Evolutionary conservation across 106 monocot species (phyloP), one percentile per base, ranked within the genome.

Genomic region (Acorus gramineus): DNA sequence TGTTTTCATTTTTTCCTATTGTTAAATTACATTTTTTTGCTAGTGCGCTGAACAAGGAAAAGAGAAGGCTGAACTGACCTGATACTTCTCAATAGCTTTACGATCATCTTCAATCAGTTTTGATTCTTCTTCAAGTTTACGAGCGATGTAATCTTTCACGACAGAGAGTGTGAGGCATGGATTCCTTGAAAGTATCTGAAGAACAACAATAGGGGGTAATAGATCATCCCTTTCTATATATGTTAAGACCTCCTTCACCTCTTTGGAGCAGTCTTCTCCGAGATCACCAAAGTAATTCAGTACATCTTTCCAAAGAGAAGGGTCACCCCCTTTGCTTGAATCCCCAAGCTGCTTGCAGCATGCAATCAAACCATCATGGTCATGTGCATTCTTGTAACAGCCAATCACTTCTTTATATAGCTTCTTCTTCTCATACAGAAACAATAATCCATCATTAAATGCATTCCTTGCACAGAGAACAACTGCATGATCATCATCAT

Each of bases 351-450:
- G 86, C 70, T 78, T 90, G 79, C 95, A 96, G 62, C 87, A 96
- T 48, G 81, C 73, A 80, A 96, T 96, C 69, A 96, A 73, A 43
- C 90, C 90, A 71, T 87, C 74, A 70, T 90, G 90, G 55, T 96
- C 95, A 66, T 87, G 85, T 43, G 82, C 66, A 68, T 90, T 90
- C 95, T 87, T 87, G 70, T 90, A 96, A 72, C 95, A 96, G 58
- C 74, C 55, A 49, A 96, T 83, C 42, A 96, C 95, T 70, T 96
- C 95, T 76, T 90, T 96, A 49, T 85, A 87, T 42, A 96, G 82
- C 70, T 96, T 90, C 87, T 90, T 74, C 73, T 90, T 96, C 78
- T 96, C 95, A 75, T 96, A 96, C 12, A 96, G 75, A 74, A 90
- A 96, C 74, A 84, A 66, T 55, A 82, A 57, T 0, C 95, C 95